Conservation (phyloP, 371 early-diverging fungal species). For the Parasitella parasitica region DNA sequence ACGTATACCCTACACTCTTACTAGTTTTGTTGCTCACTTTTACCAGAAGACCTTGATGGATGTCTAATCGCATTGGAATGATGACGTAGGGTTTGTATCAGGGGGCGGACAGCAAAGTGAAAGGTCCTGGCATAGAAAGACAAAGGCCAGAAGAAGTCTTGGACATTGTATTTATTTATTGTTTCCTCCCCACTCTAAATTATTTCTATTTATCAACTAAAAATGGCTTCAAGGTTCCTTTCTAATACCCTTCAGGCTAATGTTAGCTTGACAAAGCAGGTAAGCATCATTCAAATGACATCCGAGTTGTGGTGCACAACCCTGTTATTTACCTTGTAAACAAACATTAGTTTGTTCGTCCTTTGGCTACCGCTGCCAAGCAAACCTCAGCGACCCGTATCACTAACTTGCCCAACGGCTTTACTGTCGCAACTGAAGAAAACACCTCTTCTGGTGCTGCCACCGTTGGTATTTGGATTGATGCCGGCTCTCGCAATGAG, state of each 20-base stretch:
- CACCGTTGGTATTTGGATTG: conserved; percentile 96
- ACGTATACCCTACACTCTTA: no score
- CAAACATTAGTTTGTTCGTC: conserved; percentile 45
- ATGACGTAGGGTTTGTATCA: neutral
- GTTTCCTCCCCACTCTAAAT: conserved; percentile 20
- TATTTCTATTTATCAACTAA: conserved; percentile 3
- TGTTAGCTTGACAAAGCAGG: conserved; percentile 32
- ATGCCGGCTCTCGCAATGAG: conserved; percentile 93
- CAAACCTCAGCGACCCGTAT: conserved; percentile 54
- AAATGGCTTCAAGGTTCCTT: conserved; percentile 37
- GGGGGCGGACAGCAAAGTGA: neutral
- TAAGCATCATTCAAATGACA: neutral
- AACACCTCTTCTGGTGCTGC: conserved; percentile 88
- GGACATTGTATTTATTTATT: conserved; percentile 12
- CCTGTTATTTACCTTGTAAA: neutral
- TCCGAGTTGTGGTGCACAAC: neutral
- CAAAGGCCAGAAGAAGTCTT: neutral
- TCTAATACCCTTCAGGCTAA: conserved; percentile 32
- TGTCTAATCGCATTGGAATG: neutral
- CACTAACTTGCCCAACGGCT: conserved; percentile 85
- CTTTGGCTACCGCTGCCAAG: conserved; percentile 51
- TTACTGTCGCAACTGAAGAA: conserved; percentile 91
- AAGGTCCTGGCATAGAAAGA: neutral
- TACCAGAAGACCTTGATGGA: no score
- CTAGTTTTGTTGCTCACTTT: no score